Percentiles rank a stretch among this genome's conserved stretches.
These are phyloP conservation scores for Pyrrhoderma noxium DNA, from an alignment of 1,284 basidiomycete species.

Conservation along the genomic window DNA sequence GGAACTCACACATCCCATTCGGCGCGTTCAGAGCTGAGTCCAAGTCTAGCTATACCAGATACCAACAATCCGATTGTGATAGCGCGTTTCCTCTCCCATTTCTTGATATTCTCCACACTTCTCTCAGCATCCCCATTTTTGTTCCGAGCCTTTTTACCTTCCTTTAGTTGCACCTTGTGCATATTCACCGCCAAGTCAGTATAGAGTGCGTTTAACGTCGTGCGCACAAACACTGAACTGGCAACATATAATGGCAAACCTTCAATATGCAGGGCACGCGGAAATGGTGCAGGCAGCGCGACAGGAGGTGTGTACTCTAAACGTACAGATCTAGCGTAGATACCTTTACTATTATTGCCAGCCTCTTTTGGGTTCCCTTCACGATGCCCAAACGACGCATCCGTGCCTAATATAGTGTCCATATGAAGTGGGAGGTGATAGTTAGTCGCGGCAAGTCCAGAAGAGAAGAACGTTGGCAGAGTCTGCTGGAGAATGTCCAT, in stretches of 20 bases:
- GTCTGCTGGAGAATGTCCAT: slow-evolving; percentile 62
- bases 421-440: slow-evolving; percentile 14
- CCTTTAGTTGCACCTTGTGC: slow-evolving; percentile 38
- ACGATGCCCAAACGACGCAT: slow-evolving; percentile 18
- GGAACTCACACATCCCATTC: slow-evolving; percentile 65
- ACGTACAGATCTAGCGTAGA: slow-evolving; percentile 49
- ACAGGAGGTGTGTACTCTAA: slow-evolving; percentile 61
- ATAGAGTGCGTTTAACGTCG: slow-evolving; percentile 68
- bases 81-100: slow-evolving; percentile 36
- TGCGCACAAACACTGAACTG: slow-evolving; percentile 60
- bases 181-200: slow-evolving; percentile 53
- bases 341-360: slow-evolving; percentile 25
- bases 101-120: too few relatives aligned
- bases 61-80: slow-evolving; percentile 49
- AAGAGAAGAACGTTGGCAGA: slow-evolving; percentile 63
- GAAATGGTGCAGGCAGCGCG: slow-evolving; percentile 59
- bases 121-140: background rate
- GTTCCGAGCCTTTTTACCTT: slow-evolving; percentile 8
- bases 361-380: slow-evolving; percentile 4
- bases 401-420: slow-evolving; percentile 26
- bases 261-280: slow-evolving; percentile 58
- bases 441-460: slow-evolving; percentile 49
- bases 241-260: slow-evolving; percentile 65
- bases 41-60: slow-evolving; percentile 31
- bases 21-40: slow-evolving; percentile 43